Percentiles rank a stretch among this genome's conserved stretches.
These are phyloP conservation scores for Alnus glutinosa DNA, from an alignment of 306 rosid species.

Conservation along the genomic window DNA sequence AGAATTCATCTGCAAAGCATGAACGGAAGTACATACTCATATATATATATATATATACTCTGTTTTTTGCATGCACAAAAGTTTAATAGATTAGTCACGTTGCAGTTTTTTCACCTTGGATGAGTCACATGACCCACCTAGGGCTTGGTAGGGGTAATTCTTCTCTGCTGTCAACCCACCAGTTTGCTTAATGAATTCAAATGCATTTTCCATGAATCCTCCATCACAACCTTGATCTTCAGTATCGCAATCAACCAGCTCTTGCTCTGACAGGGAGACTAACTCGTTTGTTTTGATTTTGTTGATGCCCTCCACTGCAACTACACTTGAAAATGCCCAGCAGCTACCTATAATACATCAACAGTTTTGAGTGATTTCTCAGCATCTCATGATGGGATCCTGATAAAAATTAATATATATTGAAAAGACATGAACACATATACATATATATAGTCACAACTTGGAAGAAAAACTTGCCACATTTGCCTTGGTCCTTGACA, in stretches of 20 bases:
- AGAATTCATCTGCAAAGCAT: constrained; percentile 25
- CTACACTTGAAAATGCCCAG: constrained; percentile 57
- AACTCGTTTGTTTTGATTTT: constrained; percentile 36
- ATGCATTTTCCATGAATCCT: constrained; percentile 46
- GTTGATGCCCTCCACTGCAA: constrained; percentile 50
- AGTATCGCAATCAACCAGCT: constrained; percentile 43
- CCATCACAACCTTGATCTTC: constrained; percentile 47
- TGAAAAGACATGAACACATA: background rate
- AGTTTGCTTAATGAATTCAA: constrained; percentile 34
- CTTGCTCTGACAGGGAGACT: constrained; percentile 50
- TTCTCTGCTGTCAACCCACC: constrained; percentile 49
- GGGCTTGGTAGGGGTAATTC: constrained; percentile 42
- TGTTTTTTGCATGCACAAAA: background rate
- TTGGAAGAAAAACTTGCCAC: constrained; percentile 24
- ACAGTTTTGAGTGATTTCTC: background rate
- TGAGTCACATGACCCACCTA: constrained; percentile 34
- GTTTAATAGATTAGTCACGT: background rate
- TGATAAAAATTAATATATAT: background rate
- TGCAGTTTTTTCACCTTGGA: constrained; percentile 32
- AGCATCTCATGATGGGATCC: background rate
- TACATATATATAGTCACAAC: background rate
- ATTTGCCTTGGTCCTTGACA: constrained; percentile 49
- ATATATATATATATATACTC: background rate
- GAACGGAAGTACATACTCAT: background rate
- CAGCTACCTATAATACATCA: constrained; percentile 41